Base-by-base conservation (phyloP, 306 rosid species). In the Clitoria ternatea region DNA sequence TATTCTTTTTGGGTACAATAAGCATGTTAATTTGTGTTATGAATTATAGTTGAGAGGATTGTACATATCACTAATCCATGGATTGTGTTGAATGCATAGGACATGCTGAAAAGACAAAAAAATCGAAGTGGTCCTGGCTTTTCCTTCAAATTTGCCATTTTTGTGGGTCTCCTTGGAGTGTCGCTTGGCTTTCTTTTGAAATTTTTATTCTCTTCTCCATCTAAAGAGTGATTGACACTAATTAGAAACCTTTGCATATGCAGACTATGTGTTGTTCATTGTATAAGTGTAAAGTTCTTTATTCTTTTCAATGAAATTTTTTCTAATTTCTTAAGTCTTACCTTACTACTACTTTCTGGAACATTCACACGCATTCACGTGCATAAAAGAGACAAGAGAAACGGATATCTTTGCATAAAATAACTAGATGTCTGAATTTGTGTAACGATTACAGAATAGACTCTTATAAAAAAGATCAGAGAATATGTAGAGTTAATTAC, bases 101-200 rank as follows among this genome's bases (percentile, higher is more conserved):
- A 90, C 77, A 55, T 81, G 85, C 63, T 91, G 85, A 89, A 82
- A 78, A 81, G 86, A 80, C 83, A 84, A 61, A 85, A 70, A 83
- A 35, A 56, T 66, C 85, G 82, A 18, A 80, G 83, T 9, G 86
- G 77, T 75, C 85, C 82, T 42, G 97, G 91, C 19, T 94, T 94
- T 82, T 90, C 97, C 53, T 75, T 94, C 59, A 67, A 74, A 61
- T 89, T 82, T 19, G 90, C 99, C 50, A 49, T 89, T 54, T 74
- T 86, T 22, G 96, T 89, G 81, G 99, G 91, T 52, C 27, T 94
- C n/a, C 83, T 94, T 32, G 97, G 97, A 53, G 59, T 82, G 75
- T 72, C 85, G 88, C 88, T 86, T 52, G 96, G 99, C 78, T 89
- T 89, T 75, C 89, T 94, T 61, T 67, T 94, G 79, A 94, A 84